Percentiles rank a stretch among this genome's conserved stretches.
Conservation (phyloP, 1,284 basidiomycete species). For the Vanrija sp. region DNA sequence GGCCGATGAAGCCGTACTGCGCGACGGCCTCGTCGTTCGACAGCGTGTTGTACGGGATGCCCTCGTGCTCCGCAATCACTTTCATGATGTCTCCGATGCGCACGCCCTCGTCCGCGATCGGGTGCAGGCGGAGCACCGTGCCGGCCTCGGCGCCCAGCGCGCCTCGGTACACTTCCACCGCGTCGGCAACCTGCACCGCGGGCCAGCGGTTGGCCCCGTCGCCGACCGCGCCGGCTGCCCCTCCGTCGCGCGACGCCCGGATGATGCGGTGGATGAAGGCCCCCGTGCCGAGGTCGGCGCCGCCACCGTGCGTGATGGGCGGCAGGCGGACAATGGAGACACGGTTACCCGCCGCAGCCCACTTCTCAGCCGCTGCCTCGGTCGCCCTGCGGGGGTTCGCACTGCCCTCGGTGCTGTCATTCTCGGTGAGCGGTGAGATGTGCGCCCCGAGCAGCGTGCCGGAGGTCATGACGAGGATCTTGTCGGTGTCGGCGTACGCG, state of each 20-base stretch:
- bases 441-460: constrained; percentile 8
- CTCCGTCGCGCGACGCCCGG: too few species aligned
- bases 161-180: too few species aligned
- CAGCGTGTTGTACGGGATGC: not conserved
- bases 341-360: constrained; percentile 14
- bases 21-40: not conserved
- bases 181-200: too few species aligned
- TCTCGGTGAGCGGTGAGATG: not conserved
- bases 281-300: too few species aligned
- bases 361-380: constrained; percentile 1
- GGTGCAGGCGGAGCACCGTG: too few species aligned
- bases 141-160: too few species aligned
- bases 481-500: constrained; percentile 15
- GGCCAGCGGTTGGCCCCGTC: too few species aligned
- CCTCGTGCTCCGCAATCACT: too few species aligned
- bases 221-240: too few species aligned
- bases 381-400: not conserved
- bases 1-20: not conserved
- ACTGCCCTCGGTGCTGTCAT: not conserved
- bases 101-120: too few species aligned
- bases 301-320: constrained; percentile 23
- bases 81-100: too few species aligned
- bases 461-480: constrained; percentile 17
- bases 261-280: too few species aligned
- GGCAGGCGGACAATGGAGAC: constrained; percentile 19